Evolutionary conservation across 75 land plant species (phyloP).

Genomic region (Pinus albicaulis): DNA sequence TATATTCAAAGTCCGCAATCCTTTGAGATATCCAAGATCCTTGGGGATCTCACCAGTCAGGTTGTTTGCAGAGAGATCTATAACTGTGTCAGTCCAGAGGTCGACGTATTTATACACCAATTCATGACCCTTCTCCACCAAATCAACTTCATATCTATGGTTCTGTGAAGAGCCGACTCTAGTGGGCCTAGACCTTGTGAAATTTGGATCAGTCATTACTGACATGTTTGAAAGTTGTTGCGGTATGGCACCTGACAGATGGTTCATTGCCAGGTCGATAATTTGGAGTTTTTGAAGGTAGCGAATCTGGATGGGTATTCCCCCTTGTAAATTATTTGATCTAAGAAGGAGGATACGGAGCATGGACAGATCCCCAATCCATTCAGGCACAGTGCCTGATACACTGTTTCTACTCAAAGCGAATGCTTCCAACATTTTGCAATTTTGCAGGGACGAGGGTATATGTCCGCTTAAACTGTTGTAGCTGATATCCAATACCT

Average conservation of each 20-base stretch:
- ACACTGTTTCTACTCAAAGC: conserved; percentile 52
- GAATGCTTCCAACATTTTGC: conserved; percentile 36
- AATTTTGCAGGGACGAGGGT: conserved; percentile 36
- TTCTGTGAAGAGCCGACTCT: neutral
- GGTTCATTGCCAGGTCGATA: conserved; percentile 55
- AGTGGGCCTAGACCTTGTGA: neutral
- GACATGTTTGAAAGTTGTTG: conserved; percentile 17
- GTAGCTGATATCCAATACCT: neutral
- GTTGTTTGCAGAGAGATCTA: conserved; percentile 57
- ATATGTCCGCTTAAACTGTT: conserved; percentile 32
- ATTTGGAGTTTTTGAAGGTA: conserved; percentile 13
- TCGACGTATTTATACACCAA: conserved; percentile 22
- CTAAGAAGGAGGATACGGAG: conserved; percentile 50
- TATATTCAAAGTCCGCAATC: conserved; percentile 41
- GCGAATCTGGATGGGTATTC: neutral
- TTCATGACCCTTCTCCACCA: conserved; percentile 45
- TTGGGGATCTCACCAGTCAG: conserved; percentile 46
- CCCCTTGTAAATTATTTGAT: conserved; percentile 48
- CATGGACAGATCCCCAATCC: conserved; percentile 19
- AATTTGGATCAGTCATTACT: conserved; percentile 26
- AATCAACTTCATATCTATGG: conserved; percentile 28
- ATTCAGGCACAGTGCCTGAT: conserved; percentile 41
- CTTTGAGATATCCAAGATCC: conserved; percentile 29
- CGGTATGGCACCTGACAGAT: conserved; percentile 46
- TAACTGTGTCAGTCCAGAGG: conserved; percentile 27